Conservation (phyloP, 176 grass and related monocot species). For the Musa troglodytarum region DNA sequence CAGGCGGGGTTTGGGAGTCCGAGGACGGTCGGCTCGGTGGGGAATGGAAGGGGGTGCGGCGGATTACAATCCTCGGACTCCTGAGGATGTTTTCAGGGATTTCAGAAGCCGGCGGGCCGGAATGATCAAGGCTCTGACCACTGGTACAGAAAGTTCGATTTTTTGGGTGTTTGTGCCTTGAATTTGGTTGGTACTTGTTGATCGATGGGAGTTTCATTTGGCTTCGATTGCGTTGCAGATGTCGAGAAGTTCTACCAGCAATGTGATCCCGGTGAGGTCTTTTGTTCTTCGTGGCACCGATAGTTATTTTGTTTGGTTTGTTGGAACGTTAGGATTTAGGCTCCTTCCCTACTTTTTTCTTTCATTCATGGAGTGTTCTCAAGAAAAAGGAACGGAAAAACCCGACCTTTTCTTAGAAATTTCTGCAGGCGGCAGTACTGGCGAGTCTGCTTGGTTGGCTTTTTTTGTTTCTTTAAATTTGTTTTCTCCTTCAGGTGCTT, state of each 20-base stretch:
- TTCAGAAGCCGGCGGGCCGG: neutral
- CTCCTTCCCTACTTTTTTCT: neutral
- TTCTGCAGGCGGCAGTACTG: no score
- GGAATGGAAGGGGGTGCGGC: neutral
- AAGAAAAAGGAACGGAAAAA: neutral
- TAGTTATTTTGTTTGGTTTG: neutral
- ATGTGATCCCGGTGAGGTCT: conserved; percentile 2
- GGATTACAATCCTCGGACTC: conserved; percentile 1
- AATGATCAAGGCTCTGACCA: conserved; percentile 2
- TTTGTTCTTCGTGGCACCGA: neutral
- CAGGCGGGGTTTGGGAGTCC: no score
- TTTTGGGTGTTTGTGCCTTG: neutral
- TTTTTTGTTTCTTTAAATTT: neutral
- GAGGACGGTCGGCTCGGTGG: neutral
- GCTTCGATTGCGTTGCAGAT: neutral
- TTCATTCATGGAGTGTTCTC: neutral
- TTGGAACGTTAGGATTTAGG: neutral
- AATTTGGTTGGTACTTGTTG: neutral
- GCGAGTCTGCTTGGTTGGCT: neutral
- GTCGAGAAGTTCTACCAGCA: neutral
- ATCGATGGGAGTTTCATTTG: neutral
- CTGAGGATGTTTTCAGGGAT: neutral
- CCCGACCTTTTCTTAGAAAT: neutral
- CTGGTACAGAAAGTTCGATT: neutral
- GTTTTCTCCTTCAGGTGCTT: neutral